Conservation (phyloP, 176 grass and related monocot species). For the Chloris gayana region DNA sequence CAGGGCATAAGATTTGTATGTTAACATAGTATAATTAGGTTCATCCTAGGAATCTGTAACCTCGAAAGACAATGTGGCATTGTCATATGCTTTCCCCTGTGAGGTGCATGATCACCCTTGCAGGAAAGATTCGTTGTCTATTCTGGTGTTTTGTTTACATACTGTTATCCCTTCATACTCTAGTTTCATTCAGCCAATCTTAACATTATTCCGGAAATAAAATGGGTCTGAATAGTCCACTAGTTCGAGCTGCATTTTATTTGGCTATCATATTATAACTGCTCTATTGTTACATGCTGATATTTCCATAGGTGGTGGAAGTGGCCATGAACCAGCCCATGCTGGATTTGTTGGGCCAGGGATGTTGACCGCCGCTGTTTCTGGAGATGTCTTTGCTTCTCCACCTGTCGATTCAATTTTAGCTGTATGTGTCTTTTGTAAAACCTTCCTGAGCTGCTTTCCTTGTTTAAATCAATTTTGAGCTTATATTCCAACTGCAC, state of each 20-base stretch:
- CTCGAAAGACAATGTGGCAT: neutral
- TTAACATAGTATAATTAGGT: neutral
- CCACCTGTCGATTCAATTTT: conserved; percentile 93
- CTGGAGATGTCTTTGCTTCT: conserved; percentile 93
- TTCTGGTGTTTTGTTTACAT: conserved; percentile 17
- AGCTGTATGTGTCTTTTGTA: conserved; percentile 63
- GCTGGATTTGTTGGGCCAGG: conserved; percentile 98
- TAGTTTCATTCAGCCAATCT: conserved; percentile 9
- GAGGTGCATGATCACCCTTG: conserved; percentile 3
- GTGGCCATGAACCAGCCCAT: conserved; percentile 96
- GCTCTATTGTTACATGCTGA: conserved; percentile 21
- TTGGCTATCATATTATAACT: neutral
- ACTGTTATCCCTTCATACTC: neutral
- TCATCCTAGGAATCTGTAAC: neutral
- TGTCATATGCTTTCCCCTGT: conserved; percentile 25
- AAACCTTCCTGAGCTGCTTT: conserved; percentile 21
- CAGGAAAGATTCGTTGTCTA: neutral
- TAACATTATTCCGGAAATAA: neutral
- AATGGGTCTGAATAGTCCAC: neutral
- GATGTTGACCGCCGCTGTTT: conserved; percentile 97
- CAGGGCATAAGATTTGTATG: neutral
- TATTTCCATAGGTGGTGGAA: conserved; percentile 84
- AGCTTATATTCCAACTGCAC: conserved; percentile 32
- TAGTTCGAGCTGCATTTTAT: conserved; percentile 8
- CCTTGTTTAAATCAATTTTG: conserved; percentile 8